These are phyloP conservation scores for Cercospora sesami DNA, from an alignment of 2,329 filamentous ascomycete species.

Conservation along the genomic window DNA sequence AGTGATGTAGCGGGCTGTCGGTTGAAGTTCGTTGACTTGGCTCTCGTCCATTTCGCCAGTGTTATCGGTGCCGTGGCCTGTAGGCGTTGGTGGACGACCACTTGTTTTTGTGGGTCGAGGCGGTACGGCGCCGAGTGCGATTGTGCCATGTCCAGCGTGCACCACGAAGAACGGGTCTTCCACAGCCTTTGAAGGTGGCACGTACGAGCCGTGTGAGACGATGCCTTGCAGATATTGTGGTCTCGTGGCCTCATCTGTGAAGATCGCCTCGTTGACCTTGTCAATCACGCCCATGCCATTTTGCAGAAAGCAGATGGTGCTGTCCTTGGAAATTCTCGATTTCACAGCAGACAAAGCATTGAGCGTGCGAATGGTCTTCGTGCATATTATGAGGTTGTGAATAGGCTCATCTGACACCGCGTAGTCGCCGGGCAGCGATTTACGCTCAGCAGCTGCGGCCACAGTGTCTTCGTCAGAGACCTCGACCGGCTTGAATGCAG, in stretches of 20 bases:
- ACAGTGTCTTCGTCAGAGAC: background rate
- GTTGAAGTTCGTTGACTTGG: conserved; percentile 30
- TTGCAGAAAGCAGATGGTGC: conserved; percentile 73
- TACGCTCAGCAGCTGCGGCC: background rate
- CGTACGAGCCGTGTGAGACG: conserved; percentile 59
- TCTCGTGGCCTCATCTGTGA: conserved; percentile 62
- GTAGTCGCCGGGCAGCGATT: conserved; percentile 2
- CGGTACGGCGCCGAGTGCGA: conserved; percentile 56
- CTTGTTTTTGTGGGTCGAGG: conserved; percentile 28
- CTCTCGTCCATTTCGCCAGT: conserved; percentile 21
- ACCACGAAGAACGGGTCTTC: conserved; percentile 53
- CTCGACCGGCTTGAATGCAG: conserved; percentile 15
- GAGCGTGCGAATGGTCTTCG: conserved; percentile 71
- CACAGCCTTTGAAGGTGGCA: conserved; percentile 38
- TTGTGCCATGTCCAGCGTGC: conserved; percentile 61
- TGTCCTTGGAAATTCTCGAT: conserved; percentile 64
- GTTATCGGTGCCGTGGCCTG: conserved; percentile 23
- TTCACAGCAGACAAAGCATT: conserved; percentile 65
- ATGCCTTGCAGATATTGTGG: conserved; percentile 77
- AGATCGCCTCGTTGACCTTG: conserved; percentile 68
- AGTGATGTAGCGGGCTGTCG: conserved; percentile 61
- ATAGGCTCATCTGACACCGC: conserved; percentile 47
- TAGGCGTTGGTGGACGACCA: conserved; percentile 10
- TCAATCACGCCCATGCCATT: conserved; percentile 86
- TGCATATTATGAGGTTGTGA: conserved; percentile 72